Percentiles rank a stretch among this genome's conserved stretches.
Evolutionary conservation across 169 alveolate species (phyloP).

Genomic region (Nephromyces sp.): DNA sequence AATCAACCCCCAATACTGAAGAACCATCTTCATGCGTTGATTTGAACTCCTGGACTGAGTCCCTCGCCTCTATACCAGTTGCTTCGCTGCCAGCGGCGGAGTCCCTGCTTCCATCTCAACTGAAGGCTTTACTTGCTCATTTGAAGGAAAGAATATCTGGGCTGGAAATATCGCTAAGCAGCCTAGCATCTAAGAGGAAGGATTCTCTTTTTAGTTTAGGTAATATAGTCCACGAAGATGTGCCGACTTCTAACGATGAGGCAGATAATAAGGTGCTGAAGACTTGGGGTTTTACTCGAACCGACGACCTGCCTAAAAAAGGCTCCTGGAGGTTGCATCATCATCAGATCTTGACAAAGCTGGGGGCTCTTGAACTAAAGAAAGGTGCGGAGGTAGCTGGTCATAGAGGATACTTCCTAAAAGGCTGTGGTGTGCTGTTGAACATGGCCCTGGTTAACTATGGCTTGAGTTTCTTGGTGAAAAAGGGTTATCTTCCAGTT

Average conservation of each 20-base stretch:
- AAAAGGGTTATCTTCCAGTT: constrained; percentile 86
- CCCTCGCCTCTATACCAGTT: too few species aligned
- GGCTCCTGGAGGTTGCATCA: constrained; percentile 16
- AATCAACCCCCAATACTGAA: not conserved
- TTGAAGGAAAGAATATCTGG: constrained; percentile 48
- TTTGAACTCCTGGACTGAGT: too few species aligned
- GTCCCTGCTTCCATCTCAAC: not conserved
- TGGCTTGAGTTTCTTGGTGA: constrained; percentile 78
- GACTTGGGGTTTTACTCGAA: constrained; percentile 24
- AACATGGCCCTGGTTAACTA: constrained; percentile 90
- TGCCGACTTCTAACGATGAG: constrained; percentile 85
- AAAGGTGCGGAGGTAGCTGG: constrained; percentile 93
- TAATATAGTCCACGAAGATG: constrained; percentile 79
- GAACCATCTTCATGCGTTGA: not conserved
- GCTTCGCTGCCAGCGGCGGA: not conserved
- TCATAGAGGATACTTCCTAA: constrained; percentile 92
- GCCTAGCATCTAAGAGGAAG: constrained; percentile 50
- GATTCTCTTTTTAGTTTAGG: constrained; percentile 50
- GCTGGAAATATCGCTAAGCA: constrained; percentile 47
- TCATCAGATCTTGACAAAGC: constrained; percentile 63
- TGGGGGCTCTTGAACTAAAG: constrained; percentile 80
- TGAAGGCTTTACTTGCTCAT: not conserved
- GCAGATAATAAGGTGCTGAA: constrained; percentile 63
- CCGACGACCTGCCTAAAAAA: not conserved
- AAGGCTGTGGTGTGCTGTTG: constrained; percentile 85